A percentile compares a stretch with the other conserved stretches of the same genome.
These are phyloP conservation scores for Fonsecaea pedrosoi DNA, from an alignment of 2,329 filamentous ascomycete species.

Conservation along the genomic window DNA sequence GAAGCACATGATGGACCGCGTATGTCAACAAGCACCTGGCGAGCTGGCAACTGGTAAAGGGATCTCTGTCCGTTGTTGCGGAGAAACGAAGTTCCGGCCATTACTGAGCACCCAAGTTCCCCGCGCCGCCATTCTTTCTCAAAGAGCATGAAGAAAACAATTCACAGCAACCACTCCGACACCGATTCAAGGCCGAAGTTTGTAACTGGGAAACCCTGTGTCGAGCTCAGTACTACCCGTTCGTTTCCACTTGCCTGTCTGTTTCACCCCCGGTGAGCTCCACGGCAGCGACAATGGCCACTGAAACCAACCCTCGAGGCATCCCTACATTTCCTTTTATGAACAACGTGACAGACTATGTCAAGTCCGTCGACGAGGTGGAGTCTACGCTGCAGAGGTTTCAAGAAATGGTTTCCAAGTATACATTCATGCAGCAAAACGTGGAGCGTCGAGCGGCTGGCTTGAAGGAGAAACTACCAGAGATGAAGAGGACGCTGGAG, in stretches of 20 bases:
- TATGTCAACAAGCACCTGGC: too few species aligned
- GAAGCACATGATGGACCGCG: too few species aligned
- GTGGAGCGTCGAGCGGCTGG: slow-evolving; percentile 81
- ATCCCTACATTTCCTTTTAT: slow-evolving; percentile 56
- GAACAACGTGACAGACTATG: slow-evolving; percentile 56
- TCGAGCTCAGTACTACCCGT: neutral
- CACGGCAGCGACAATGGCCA: slow-evolving; percentile 13
- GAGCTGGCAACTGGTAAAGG: too few species aligned
- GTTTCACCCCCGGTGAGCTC: neutral
- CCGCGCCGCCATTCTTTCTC: neutral
- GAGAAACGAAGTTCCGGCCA: neutral
- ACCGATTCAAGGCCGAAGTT: neutral
- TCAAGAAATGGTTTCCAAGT: slow-evolving; percentile 74
- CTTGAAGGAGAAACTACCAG: slow-evolving; percentile 92
- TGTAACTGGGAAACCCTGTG: neutral
- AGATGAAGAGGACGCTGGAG: slow-evolving; percentile 94
- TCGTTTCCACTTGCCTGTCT: neutral
- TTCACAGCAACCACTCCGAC: neutral
- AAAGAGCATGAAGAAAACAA: neutral
- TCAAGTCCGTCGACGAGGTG: slow-evolving; percentile 54
- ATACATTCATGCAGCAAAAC: slow-evolving; percentile 99
- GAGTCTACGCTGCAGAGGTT: slow-evolving; percentile 55
- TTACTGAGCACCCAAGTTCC: neutral
- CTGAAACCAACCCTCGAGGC: slow-evolving; percentile 52
- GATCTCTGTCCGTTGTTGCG: neutral